A percentile compares a stretch with the other conserved stretches of the same genome.
Evolutionary conservation across 768 basidiomycete genomes (phyloP).

Genomic region (Boletus rubescentipes): DNA sequence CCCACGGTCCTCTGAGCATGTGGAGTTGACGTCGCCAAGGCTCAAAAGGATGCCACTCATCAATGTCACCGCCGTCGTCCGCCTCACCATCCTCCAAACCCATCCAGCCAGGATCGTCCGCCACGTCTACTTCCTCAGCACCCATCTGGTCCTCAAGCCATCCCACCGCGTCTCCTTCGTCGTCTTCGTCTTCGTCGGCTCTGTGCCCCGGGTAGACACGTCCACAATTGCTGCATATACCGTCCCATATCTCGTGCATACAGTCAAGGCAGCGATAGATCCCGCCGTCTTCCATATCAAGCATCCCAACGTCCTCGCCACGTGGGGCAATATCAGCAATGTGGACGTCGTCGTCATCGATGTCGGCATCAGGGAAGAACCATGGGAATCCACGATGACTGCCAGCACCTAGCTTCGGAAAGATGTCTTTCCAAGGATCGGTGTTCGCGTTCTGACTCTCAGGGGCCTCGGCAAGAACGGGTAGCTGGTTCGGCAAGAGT

Average conservation of each 20-base stretch:
- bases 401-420: slow-evolving; percentile 32
- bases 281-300: slow-evolving; percentile 72
- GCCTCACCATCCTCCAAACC: slow-evolving; percentile 34
- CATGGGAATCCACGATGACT: slow-evolving; percentile 20
- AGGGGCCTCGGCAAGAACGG: slow-evolving; percentile 28
- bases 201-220: slow-evolving; percentile 58
- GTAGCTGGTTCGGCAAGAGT: slow-evolving; percentile 35
- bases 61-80: slow-evolving; percentile 32
- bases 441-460: slow-evolving; percentile 23
- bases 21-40: slow-evolving; percentile 19
- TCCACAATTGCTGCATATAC: slow-evolving; percentile 60
- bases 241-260: slow-evolving; percentile 75
- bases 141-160: slow-evolving; percentile 40
- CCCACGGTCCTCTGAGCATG: slow-evolving; percentile 18
- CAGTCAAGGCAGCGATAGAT: slow-evolving; percentile 77
- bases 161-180: slow-evolving; percentile 31
- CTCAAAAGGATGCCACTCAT: slow-evolving; percentile 16
- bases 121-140: slow-evolving; percentile 30
- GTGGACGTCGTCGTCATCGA: slow-evolving; percentile 20
- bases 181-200: slow-evolving; percentile 24
- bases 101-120: slow-evolving; percentile 34
- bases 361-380: slow-evolving; percentile 22
- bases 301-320: slow-evolving; percentile 54
- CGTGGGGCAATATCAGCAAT: slow-evolving; percentile 14
- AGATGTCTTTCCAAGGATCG: slow-evolving; percentile 71